Evolutionary conservation across 306 rosid genomes (phyloP).

Genomic region (Fagus crenata): DNA sequence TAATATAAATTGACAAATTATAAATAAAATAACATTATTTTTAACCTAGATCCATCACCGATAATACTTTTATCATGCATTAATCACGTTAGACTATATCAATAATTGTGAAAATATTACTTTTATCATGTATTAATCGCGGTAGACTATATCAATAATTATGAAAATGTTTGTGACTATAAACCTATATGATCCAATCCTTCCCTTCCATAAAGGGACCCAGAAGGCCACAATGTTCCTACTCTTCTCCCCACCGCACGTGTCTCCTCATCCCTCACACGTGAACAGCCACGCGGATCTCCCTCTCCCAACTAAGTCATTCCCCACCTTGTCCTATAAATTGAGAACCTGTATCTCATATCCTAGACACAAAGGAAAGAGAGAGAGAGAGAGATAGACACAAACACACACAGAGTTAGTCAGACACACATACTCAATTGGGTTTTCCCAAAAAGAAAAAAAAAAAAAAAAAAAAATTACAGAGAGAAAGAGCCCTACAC

Average conservation of each 20-base stretch:
- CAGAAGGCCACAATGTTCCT: conserved; percentile 1
- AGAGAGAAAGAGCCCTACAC: neutral
- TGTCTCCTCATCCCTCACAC: conserved; percentile 42
- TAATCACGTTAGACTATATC: no score
- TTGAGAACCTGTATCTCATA: conserved; percentile 51
- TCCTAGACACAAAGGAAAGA: conserved; percentile 30
- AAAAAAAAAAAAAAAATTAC: neutral
- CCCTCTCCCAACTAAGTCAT: neutral
- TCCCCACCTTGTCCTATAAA: conserved; percentile 46
- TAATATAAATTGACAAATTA: no score
- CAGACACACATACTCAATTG: conserved; percentile 5
- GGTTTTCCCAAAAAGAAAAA: neutral
- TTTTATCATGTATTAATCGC: no score
- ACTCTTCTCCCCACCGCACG: conserved; percentile 40
- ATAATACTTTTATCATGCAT: no score
- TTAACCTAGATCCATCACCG: no score
- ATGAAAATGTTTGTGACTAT: no score
- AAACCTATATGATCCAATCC: neutral
- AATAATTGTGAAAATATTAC: no score
- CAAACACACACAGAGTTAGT: neutral
- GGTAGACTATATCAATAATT: no score
- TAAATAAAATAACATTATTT: no score
- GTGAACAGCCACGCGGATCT: conserved; percentile 46
- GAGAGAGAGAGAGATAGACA: conserved; percentile 29
- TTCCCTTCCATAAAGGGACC: conserved; percentile 6